Base-by-base conservation (phyloP, 371 early-diverging fungal genomes). In the Mortierella sp. region DNA sequence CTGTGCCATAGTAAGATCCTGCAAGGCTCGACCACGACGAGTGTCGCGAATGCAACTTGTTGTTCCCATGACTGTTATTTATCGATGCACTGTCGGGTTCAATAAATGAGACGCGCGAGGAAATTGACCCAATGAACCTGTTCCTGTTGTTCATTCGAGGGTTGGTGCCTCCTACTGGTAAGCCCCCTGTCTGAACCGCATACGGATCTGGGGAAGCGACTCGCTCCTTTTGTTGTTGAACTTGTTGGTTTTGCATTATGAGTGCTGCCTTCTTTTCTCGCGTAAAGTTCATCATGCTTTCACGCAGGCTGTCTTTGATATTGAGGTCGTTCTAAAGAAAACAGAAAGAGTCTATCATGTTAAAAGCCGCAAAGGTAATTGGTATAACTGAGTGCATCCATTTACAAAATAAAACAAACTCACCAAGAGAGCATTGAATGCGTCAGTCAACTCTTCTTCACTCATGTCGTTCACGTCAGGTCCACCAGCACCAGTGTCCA, bases 291-390 rank as follows among this genome's bases (percentile, higher is more conserved):
- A 91, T 89, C 78, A 92, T 82, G 38, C 89, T 91, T 34, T 90
- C 91, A 70, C 91, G 83, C 16, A 90, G 84, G 14, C 57, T 82
- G 50, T 90, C 91, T 75, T 91, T 92, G 89, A 92, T 93, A 75
- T 93, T 89, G n/a, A 93, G 86, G 58, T 93, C 91, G 65, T 91
- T 90, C 91, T 92, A 80, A 2, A 68, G 21, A 24, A 26, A 34
- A 8, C 73, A 38, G 6, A 44, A 21, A n/a, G 47, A 38, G 58
- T 42, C 24, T 74, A 16, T 9, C 9, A 7, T 21, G 47, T 42
- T 58, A 52, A 13, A 31, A 34, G 28, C 31, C 28, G 26, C 14
- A 6, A 16, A 10, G n/a, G 45, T 11, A n/a, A 55, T 7, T 9
- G 19, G 19, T 8, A 16, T 63, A 0, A 31, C 19, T 13, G 14